phyloP scores from a whole-genome alignment of 768 basidiomycete species.

The Mrakia hoshinonis region DNA sequence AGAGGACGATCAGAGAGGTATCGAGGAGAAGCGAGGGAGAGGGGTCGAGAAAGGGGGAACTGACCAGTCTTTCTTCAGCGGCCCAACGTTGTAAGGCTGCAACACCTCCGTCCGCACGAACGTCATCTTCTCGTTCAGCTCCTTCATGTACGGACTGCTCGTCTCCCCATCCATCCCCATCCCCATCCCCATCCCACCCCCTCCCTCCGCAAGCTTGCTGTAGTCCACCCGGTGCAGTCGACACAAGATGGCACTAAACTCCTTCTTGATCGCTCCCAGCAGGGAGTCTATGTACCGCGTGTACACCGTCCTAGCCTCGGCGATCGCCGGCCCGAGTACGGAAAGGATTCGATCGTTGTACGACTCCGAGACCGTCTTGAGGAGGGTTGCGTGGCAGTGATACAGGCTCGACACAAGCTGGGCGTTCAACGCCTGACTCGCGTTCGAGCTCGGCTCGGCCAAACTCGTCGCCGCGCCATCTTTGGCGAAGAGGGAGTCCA shows the following conservation, averaged over 20 bases:
- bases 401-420: slow-evolving; percentile 71
- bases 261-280: slow-evolving; percentile 54
- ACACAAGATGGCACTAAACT: slow-evolving; percentile 67
- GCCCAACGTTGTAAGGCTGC: slow-evolving; percentile 60
- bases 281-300: slow-evolving; percentile 38
- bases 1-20: not conserved
- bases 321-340: slow-evolving; percentile 51
- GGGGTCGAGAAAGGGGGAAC: slow-evolving; percentile 28
- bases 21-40: not conserved
- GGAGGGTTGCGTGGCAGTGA: slow-evolving; percentile 61
- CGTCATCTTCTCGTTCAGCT: slow-evolving; percentile 74
- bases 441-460: slow-evolving; percentile 65
- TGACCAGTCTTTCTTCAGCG: slow-evolving; percentile 66
- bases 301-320: slow-evolving; percentile 36
- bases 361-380: slow-evolving; percentile 58
- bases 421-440: slow-evolving; percentile 68
- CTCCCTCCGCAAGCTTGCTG: slow-evolving; percentile 59
- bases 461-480: slow-evolving; percentile 72
- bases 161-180: slow-evolving; percentile 48
- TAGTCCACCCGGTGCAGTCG: slow-evolving; percentile 80
- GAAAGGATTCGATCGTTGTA: slow-evolving; percentile 55
- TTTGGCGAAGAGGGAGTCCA: slow-evolving; percentile 59
- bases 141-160: slow-evolving; percentile 79
- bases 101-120: slow-evolving; percentile 75
- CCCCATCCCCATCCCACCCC: slow-evolving; percentile 51